Evolutionary conservation across 2,329 filamentous ascomycete species (phyloP).

Genomic region (Alternaria infectoria): DNA sequence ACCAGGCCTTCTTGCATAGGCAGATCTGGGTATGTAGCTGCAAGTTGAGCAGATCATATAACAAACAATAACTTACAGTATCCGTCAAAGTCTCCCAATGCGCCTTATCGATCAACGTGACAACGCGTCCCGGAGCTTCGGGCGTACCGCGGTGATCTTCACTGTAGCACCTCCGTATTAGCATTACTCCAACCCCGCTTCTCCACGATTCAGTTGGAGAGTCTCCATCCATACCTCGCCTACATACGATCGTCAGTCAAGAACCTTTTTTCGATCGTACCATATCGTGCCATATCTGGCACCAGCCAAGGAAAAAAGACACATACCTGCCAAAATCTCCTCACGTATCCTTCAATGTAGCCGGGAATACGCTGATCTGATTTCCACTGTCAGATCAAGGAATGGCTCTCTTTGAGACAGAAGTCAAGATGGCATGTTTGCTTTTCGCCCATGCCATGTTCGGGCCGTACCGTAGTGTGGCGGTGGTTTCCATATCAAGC

Average conservation of each 20-base stretch:
- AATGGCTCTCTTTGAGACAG: background rate
- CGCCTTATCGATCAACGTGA: slow-evolving; percentile 83
- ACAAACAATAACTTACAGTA: slow-evolving; percentile 54
- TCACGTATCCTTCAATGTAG: slow-evolving; percentile 91
- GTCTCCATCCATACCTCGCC: slow-evolving; percentile 43
- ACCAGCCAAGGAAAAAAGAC: slow-evolving; percentile 35
- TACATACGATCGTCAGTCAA: slow-evolving; percentile 19
- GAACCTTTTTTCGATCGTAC: background rate
- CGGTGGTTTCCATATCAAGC: slow-evolving; percentile 97
- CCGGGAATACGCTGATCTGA: slow-evolving; percentile 84
- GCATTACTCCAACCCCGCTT: background rate
- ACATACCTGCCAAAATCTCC: slow-evolving; percentile 95
- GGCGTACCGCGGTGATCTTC: slow-evolving; percentile 95
- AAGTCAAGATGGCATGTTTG: background rate
- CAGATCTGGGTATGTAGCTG: too few species aligned
- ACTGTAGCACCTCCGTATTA: slow-evolving; percentile 55
- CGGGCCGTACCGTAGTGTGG: slow-evolving; percentile 80
- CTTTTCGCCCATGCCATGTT: background rate
- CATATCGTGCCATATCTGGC: background rate
- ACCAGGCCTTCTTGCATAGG: too few species aligned
- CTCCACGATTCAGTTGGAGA: background rate
- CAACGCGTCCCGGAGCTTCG: slow-evolving; percentile 84
- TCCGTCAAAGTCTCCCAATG: slow-evolving; percentile 80
- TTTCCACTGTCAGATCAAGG: slow-evolving; percentile 59
- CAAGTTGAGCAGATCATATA: slow-evolving; percentile 38